Percentiles rank a stretch among this genome's conserved stretches.
Conservation (phyloP, 2,329 filamentous ascomycete genomes). For the Fusarium protoensiforme region DNA sequence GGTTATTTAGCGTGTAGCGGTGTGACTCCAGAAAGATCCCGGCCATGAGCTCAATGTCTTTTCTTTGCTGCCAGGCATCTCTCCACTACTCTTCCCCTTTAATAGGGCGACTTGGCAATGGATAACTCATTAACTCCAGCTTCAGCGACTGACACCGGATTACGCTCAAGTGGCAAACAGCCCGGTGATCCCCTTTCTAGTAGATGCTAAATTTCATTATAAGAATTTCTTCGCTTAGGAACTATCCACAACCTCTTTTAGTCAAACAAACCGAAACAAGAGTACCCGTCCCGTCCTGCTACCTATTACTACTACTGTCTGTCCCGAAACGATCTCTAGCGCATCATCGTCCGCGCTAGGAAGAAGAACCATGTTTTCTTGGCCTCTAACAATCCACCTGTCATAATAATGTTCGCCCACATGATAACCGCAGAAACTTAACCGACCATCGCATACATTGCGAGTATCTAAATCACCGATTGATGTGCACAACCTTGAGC, state of each 20-base stretch:
- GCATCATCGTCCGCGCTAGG: no score
- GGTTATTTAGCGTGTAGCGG: not conserved
- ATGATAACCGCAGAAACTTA: not conserved
- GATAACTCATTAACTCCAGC: not conserved
- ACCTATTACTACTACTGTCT: not conserved
- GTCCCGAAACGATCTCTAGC: not conserved
- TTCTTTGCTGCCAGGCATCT: not conserved
- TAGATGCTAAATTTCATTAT: no score
- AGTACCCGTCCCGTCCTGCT: not conserved
- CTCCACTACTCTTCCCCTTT: not conserved
- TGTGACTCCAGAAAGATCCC: not conserved
- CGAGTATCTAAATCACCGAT: not conserved
- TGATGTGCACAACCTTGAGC: not conserved
- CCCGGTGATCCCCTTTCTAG: no score
- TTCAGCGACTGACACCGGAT: not conserved
- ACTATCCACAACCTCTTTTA: not conserved
- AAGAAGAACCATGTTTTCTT: not conserved
- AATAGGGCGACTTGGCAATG: not conserved
- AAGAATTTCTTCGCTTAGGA: not conserved
- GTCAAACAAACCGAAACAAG: not conserved
- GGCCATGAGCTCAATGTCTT: not conserved
- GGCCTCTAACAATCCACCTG: not conserved
- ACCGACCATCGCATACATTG: not conserved
- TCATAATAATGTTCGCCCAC: accelerated
- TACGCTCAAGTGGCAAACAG: not conserved